These are phyloP conservation scores for Sporothrix sp. DNA, from an alignment of 2,329 filamentous ascomycete species.

Conservation along the genomic window DNA sequence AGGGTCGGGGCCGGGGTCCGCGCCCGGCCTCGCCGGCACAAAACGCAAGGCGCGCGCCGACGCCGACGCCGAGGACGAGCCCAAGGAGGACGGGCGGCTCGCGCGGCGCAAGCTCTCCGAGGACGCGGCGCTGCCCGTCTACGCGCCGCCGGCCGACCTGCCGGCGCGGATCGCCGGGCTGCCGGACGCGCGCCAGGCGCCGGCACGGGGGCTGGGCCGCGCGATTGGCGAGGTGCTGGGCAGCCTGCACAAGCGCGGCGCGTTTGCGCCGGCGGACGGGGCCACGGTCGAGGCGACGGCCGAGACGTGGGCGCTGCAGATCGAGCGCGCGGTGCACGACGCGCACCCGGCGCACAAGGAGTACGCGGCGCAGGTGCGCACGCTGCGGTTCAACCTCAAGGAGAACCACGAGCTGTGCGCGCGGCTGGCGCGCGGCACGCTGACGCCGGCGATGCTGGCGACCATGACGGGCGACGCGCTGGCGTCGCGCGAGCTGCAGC, in stretches of 20 bases:
- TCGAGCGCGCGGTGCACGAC: slow-evolving; percentile 62
- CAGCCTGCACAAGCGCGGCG: slow-evolving; percentile 55
- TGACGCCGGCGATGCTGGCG: slow-evolving; percentile 69
- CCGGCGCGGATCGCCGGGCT: slow-evolving; percentile 44
- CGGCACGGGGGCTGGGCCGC: slow-evolving; percentile 61
- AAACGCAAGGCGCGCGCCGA: slow-evolving; percentile 52
- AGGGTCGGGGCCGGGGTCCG: no score
- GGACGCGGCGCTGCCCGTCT: slow-evolving; percentile 35
- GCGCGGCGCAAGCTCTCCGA: slow-evolving; percentile 49
- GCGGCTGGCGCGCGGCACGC: slow-evolving; percentile 60
- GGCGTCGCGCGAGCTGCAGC: slow-evolving; percentile 81
- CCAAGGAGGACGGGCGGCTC: slow-evolving; percentile 28
- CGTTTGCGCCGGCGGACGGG: slow-evolving; percentile 53
- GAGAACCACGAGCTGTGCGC: slow-evolving; percentile 71
- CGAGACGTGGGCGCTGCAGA: slow-evolving; percentile 62
- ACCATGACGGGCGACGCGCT: slow-evolving; percentile 85
- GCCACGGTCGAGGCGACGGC: slow-evolving; percentile 55
- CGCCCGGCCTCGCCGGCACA: slow-evolving; percentile 9
- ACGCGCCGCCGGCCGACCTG: slow-evolving; percentile 43
- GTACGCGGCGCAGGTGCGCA: slow-evolving; percentile 57
- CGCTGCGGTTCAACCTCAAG: slow-evolving; percentile 79
- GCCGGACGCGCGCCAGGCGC: slow-evolving; percentile 53
- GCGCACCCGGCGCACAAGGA: slow-evolving; percentile 43
- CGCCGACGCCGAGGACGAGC: slow-evolving; percentile 38
- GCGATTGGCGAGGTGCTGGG: slow-evolving; percentile 57